These are phyloP conservation scores for Pyrenophora teres DNA, from an alignment of 2,329 filamentous ascomycete genomes.

Conservation along the genomic window DNA sequence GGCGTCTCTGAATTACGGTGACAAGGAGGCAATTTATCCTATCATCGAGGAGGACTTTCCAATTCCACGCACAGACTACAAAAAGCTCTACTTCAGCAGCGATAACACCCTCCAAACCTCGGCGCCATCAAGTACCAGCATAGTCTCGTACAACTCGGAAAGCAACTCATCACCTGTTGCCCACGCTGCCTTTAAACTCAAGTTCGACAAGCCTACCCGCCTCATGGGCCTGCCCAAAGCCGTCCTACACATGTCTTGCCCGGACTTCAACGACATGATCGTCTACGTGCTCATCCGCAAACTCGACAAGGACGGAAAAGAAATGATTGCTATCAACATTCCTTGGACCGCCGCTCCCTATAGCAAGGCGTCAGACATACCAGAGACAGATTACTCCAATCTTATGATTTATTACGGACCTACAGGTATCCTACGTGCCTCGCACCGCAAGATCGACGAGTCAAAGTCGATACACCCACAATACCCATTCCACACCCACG, in stretches of 20 bases:
- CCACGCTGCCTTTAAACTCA: conserved; percentile 43
- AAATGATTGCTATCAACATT: conserved; percentile 51
- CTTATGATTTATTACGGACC: conserved; percentile 12
- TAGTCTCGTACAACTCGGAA: conserved; percentile 10
- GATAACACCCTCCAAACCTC: background rate
- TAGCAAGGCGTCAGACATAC: conserved; percentile 10
- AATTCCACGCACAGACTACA: conserved; percentile 21
- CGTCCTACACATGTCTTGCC: conserved; percentile 53
- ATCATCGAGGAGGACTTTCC: conserved; percentile 23
- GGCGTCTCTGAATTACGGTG: conserved; percentile 39
- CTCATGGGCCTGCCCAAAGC: conserved; percentile 57
- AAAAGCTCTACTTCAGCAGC: conserved; percentile 14
- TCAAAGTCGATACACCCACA: conserved; percentile 20
- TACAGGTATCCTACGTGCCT: conserved; percentile 21
- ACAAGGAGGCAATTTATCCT: conserved; percentile 18
- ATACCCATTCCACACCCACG: conserved; percentile 47
- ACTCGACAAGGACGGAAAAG: conserved; percentile 42
- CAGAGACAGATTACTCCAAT: conserved; percentile 13
- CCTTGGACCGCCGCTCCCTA: conserved; percentile 29
- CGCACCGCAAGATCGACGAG: conserved; percentile 13
- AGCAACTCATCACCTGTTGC: background rate
- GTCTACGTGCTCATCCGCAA: conserved; percentile 25
- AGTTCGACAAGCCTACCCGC: conserved; percentile 47
- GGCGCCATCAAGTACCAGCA: background rate
- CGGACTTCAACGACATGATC: conserved; percentile 51